phyloP scores from a whole-genome alignment of 2,329 filamentous ascomycete genomes.

The Lachnellula arida region DNA sequence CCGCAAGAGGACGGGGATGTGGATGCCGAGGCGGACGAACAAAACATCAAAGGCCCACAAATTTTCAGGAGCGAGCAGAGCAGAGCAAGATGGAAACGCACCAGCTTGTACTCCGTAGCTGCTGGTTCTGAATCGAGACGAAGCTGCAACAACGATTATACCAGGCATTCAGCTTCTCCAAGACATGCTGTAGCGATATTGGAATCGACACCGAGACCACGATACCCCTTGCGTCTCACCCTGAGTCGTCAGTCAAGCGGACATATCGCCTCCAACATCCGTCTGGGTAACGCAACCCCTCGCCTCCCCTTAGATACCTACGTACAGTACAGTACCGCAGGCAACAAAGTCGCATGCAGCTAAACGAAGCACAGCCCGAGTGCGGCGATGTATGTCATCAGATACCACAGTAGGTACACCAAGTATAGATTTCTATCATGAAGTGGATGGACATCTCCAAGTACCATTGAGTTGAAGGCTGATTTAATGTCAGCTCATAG shows the following conservation, averaged over 20 bases:
- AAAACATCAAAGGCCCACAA: background rate
- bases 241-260: too few species aligned
- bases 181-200: background rate
- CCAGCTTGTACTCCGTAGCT: background rate
- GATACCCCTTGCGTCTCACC: background rate
- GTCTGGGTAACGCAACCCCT: conserved; percentile 11
- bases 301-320: background rate
- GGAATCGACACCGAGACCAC: background rate
- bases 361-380: conserved; percentile 2
- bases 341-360: conserved; percentile 1
- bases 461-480: too few species aligned
- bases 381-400: background rate
- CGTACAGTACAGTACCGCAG: too few species aligned
- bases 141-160: too few species aligned
- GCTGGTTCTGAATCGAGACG: background rate
- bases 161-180: too few species aligned
- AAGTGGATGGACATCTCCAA: too few species aligned
- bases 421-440: too few species aligned
- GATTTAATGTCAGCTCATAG: too few species aligned
- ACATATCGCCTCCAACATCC: background rate
- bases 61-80: too few species aligned
- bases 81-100: too few species aligned
- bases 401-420: background rate
- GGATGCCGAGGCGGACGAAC: background rate
- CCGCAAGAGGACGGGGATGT: background rate